Evolutionary conservation across 805 yeast genomes (phyloP).

Genomic region (Lipomyces mesembrius): DNA sequence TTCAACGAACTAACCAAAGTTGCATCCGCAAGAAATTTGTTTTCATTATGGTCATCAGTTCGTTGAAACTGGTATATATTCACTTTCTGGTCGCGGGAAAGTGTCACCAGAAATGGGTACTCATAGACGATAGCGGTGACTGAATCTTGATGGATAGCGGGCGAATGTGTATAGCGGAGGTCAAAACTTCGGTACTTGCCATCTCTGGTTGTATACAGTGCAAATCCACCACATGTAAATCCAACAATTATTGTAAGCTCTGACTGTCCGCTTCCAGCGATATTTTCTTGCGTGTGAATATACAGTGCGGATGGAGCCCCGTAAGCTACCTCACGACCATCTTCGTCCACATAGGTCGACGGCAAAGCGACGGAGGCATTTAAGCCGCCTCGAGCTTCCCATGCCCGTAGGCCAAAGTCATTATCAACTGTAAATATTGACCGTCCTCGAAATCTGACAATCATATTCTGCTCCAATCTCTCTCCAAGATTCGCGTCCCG

Average conservation of each 20-base stretch:
- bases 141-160: conserved; percentile 3
- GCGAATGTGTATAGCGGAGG: conserved; percentile 14
- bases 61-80: conserved; percentile 16
- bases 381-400: conserved; percentile 19
- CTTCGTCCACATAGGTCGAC: neutral
- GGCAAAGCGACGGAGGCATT: conserved; percentile 14
- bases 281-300: neutral
- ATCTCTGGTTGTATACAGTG: conserved; percentile 9
- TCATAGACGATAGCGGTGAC: conserved; percentile 17
- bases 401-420: conserved; percentile 18
- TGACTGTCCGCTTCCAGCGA: neutral
- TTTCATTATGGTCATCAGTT: neutral
- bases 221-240: conserved; percentile 26
- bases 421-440: conserved; percentile 25
- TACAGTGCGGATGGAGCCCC: conserved; percentile 19
- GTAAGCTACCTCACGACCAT: neutral
- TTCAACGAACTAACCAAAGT: conserved; percentile 13
- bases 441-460: conserved; percentile 26
- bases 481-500: neutral
- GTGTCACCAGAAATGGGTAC: conserved; percentile 26
- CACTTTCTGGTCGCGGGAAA: conserved; percentile 8
- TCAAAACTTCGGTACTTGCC: neutral
- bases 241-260: conserved; percentile 19
- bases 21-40: neutral
- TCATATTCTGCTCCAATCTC: conserved; percentile 9